Evolutionary conservation across 179 eudicot genomes (phyloP), one percentile per base, ranked within the genome.

Genomic region (Silene noctiflora): DNA sequence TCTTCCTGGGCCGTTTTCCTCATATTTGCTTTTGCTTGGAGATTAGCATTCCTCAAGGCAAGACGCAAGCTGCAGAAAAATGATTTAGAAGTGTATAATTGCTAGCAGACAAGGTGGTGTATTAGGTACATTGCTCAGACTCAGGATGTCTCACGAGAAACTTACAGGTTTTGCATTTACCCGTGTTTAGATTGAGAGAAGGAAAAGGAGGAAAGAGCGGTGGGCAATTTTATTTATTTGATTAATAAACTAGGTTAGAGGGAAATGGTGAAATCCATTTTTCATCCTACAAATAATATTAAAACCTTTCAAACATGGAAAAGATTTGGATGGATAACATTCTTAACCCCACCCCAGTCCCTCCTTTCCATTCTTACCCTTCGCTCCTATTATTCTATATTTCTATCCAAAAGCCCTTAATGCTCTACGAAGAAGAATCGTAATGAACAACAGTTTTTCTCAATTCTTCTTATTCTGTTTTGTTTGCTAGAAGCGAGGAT

Each of bases 21-120:
- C 82, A 87, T 86, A 78, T 93, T 93, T 65, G 83, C 88, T 86
- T 88, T 93, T 31, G 96, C 94, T 91, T 91, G 94, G 84, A 93
- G 77, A 85, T 91, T 93, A 63, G 98, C 94, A 78, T 86, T 90
- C 83, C 97, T 90, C 80, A 93, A 75, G 76, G 84, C 86, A 78
- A 83, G 39, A 63, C 90, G 89, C 84, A 93, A 83, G 79, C 98
- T 93, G 74, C 46, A 24, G 25, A 80, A 13, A 78, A 74, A 72
- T n/a, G 55, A 62, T 65, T 65, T 46, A 65, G 21, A 20, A 68
- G 44, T 6, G 25, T 31, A 4, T 17, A 21, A 42, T 12, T 39
- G 39, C 51, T 24, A 71, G 44, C 24, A 60, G 29, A 44, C 51
- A n/a, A 10, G 53, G 39, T 4, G 25, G 16, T 0, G n/a, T 6